Conservation (phyloP, 1,139 yeast genomes). For the Scheffersomyces segobiensis region DNA sequence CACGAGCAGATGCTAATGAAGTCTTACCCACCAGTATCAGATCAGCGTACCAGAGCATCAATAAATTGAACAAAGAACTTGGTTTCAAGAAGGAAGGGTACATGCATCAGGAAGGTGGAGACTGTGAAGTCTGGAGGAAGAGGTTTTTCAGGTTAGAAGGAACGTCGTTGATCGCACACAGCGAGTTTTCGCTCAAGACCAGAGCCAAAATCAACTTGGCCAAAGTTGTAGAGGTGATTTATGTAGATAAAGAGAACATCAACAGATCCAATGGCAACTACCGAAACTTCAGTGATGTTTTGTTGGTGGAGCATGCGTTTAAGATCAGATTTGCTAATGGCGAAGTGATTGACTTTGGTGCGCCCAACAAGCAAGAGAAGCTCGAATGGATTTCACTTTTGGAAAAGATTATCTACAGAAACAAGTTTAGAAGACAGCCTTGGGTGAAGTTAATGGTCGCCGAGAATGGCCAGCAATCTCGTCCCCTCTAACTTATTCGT, state of each 20-base stretch:
- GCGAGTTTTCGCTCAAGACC: slow-evolving; percentile 61
- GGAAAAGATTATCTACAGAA: slow-evolving; percentile 53
- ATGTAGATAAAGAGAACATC: slow-evolving; percentile 46
- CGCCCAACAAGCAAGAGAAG: slow-evolving; percentile 59
- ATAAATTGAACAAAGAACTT: slow-evolving; percentile 45
- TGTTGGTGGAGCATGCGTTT: slow-evolving; percentile 63
- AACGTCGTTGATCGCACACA: slow-evolving; percentile 62
- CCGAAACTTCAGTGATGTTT: slow-evolving; percentile 65
- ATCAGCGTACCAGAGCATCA: slow-evolving; percentile 54
- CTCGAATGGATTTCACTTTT: slow-evolving; percentile 55
- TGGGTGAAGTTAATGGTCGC: slow-evolving; percentile 61
- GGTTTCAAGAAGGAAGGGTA: slow-evolving; percentile 53
- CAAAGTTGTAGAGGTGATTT: slow-evolving; percentile 56
- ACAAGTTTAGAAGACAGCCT: slow-evolving; percentile 61
- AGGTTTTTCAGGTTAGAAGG: slow-evolving; percentile 64
- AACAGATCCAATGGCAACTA: slow-evolving; percentile 30
- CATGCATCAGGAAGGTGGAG: slow-evolving; percentile 80
- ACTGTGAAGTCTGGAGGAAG: slow-evolving; percentile 61
- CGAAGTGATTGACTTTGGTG: slow-evolving; percentile 69
- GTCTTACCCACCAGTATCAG: slow-evolving; percentile 65
- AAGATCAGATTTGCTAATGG: slow-evolving; percentile 65
- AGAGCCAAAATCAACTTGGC: slow-evolving; percentile 66
- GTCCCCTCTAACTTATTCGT: not conserved
- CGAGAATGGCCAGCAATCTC: slow-evolving; percentile 4
- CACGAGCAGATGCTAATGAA: slow-evolving; percentile 57